Conservation (phyloP, 371 early-diverging fungal genomes). For the Basidiobolus meristosporus region DNA sequence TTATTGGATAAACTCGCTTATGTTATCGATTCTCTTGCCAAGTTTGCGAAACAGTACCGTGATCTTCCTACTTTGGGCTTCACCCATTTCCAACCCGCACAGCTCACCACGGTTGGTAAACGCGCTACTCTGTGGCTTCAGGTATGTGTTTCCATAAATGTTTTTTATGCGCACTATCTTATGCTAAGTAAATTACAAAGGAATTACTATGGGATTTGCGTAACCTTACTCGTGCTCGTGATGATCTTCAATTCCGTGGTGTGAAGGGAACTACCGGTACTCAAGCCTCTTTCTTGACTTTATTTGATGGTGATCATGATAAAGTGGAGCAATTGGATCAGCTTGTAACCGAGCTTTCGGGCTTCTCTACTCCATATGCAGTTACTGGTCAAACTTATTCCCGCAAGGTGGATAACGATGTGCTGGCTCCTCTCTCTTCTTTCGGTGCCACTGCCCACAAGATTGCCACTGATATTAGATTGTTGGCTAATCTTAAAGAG, state of each 20-base stretch:
- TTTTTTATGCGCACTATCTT: no score
- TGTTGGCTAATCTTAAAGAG: conserved; percentile 91
- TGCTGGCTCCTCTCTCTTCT: conserved; percentile 66
- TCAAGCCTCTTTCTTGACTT: conserved; percentile 89
- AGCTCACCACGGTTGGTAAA: conserved; percentile 95
- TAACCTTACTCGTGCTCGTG: conserved; percentile 74
- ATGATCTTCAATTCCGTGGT: conserved; percentile 84
- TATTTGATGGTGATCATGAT: conserved; percentile 86
- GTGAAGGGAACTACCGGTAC: conserved; percentile 98
- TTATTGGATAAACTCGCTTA: conserved; percentile 72
- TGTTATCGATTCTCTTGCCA: conserved; percentile 55
- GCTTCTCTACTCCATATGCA: conserved; percentile 66
- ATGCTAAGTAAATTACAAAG: conserved; percentile 14
- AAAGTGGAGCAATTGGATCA: conserved; percentile 80
- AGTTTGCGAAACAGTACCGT: conserved; percentile 63
- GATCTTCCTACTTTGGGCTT: conserved; percentile 89
- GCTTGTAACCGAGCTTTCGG: conserved; percentile 75
- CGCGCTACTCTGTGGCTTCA: conserved; percentile 91
- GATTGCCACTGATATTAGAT: conserved; percentile 90
- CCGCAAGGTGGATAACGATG: conserved; percentile 92
- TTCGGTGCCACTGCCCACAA: conserved; percentile 94
- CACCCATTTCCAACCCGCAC: conserved; percentile 97
- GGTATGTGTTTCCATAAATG: conserved; percentile 2
- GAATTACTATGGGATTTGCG: conserved; percentile 91
- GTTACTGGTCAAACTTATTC: conserved; percentile 97